Evolutionary conservation across 1,284 basidiomycete species (phyloP).

Genomic region (Veloboletus limbatus): DNA sequence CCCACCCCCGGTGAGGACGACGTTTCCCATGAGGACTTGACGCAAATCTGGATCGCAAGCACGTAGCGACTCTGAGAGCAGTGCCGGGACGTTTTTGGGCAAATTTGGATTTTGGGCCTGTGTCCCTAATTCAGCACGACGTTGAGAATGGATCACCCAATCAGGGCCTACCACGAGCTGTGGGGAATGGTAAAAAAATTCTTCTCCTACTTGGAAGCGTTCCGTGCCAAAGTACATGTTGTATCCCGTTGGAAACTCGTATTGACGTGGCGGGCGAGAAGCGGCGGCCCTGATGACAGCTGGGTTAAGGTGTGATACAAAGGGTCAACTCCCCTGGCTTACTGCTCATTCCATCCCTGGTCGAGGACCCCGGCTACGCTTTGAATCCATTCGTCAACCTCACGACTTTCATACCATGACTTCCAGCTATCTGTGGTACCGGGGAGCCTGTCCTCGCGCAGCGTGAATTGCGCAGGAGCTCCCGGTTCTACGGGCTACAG

Average conservation of each 20-base stretch:
- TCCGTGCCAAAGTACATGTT: constrained; percentile 83
- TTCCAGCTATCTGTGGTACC: constrained; percentile 80
- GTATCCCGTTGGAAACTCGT: constrained; percentile 97
- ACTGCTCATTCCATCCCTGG: constrained; percentile 88
- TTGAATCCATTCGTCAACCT: constrained; percentile 95
- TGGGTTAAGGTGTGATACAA: constrained; percentile 3
- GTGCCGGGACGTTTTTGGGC: constrained; percentile 71
- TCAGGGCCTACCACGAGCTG: constrained; percentile 64
- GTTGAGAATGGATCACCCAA: background rate
- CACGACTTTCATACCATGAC: constrained; percentile 77
- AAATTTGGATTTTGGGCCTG: constrained; percentile 66
- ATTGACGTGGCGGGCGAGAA: constrained; percentile 58
- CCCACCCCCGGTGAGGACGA: constrained; percentile 93
- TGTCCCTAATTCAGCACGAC: constrained; percentile 8
- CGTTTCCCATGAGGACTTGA: constrained; percentile 85
- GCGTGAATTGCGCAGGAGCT: constrained; percentile 57
- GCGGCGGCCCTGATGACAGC: constrained; percentile 46
- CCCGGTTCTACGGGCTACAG: constrained; percentile 61
- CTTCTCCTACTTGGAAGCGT: constrained; percentile 83
- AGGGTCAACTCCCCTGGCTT: constrained; percentile 23
- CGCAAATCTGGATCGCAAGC: constrained; percentile 92
- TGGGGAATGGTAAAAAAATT: constrained; percentile 81
- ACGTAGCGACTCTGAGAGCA: constrained; percentile 79
- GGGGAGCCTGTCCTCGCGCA: constrained; percentile 73
- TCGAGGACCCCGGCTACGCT: constrained; percentile 82